Evolutionary conservation across 2,329 filamentous ascomycete species (phyloP), one percentile per base, ranked within the genome.

Genomic region (Hypomyces rosellus): DNA sequence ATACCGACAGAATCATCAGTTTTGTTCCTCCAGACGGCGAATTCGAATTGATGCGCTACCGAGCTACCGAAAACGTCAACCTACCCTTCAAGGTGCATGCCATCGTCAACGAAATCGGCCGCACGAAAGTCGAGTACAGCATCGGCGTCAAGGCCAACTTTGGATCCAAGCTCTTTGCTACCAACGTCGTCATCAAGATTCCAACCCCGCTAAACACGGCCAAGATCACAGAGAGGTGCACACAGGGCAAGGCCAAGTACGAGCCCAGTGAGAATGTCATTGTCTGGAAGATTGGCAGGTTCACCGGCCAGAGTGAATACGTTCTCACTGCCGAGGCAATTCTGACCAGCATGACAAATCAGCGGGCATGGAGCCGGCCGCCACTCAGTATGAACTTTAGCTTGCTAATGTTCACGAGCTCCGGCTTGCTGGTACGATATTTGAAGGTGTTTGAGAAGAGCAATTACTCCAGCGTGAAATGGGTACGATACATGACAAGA

Each of bases 371-470:
- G 95, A 95, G 88, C 59, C 79, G 93, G 48, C 95, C 95, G 45
- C 93, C 93, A 4, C 74, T 99, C 54, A 96, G 85, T 69, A 73
- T 99, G 69, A 93, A 83, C 69, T 99, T 99, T 65, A 93, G 87
- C 56, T 71, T 99, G 62, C 77, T 99, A 62, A 99, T 99, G 95
- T 99, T 99, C 66, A 99, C 93, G 16, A 96, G 89, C 65, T 95
- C 88, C 1, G 93, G 93, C 1, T 67, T 99, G 64, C 66, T 99
- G 57, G 93, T 99, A 51, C 77, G 95, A 45, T 99, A 99, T 68
- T 72, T 99, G 51, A 99, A 99, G 73, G 93, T 99, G 2, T 99
- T 99, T 73, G 93, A 99, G 74, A 99, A 99, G 83, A 93, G 82
- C 70, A 97, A 97, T 70, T 99, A 99, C 68, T 95, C 88, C 55